phyloP scores from a whole-genome alignment of 1,139 yeast genomes.

The Zygoascus sp. region DNA sequence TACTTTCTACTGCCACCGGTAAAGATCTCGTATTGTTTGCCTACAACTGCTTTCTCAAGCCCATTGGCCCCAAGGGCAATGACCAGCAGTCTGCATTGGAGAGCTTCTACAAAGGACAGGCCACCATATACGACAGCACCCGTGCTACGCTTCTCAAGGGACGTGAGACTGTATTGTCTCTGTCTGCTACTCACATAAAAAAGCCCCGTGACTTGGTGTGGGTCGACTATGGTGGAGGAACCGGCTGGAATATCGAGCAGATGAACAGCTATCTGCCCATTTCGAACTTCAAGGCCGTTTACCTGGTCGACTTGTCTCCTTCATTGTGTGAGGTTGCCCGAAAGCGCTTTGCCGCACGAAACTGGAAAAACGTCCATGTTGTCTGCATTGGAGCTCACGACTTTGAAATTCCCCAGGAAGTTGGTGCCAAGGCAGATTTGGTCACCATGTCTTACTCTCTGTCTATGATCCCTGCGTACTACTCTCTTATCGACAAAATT shows the following conservation, averaged over 20 bases:
- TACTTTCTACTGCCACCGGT: conserved; percentile 7
- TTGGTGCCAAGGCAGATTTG: conserved; percentile 48
- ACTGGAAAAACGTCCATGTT: conserved; percentile 65
- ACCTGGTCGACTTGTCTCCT: conserved; percentile 71
- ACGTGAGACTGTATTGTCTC: conserved; percentile 56
- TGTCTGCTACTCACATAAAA: conserved; percentile 54
- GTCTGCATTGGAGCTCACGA: conserved; percentile 73
- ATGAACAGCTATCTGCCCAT: conserved; percentile 58
- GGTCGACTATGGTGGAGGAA: conserved; percentile 84
- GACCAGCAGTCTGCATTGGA: conserved; percentile 68
- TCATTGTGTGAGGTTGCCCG: conserved; percentile 70
- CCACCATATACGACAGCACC: conserved; percentile 68
- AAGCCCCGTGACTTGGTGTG: conserved; percentile 48
- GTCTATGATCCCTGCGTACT: conserved; percentile 80
- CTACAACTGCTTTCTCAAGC: conserved; percentile 60
- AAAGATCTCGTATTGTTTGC: conserved; percentile 25
- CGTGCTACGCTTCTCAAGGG: conserved; percentile 64
- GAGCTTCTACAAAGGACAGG: conserved; percentile 69
- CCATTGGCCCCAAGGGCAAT: conserved; percentile 47
- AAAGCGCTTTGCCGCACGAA: conserved; percentile 49
- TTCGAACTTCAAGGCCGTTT: conserved; percentile 56
- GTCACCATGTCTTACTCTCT: conserved; percentile 75
- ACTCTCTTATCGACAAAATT: conserved; percentile 73
- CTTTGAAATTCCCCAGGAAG: conserved; percentile 43
- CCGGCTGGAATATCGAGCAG: conserved; percentile 74